Percentiles rank a stretch among this genome's conserved stretches.
Conservation (phyloP, 1,284 basidiomycete genomes). For the Grifola frondosa region DNA sequence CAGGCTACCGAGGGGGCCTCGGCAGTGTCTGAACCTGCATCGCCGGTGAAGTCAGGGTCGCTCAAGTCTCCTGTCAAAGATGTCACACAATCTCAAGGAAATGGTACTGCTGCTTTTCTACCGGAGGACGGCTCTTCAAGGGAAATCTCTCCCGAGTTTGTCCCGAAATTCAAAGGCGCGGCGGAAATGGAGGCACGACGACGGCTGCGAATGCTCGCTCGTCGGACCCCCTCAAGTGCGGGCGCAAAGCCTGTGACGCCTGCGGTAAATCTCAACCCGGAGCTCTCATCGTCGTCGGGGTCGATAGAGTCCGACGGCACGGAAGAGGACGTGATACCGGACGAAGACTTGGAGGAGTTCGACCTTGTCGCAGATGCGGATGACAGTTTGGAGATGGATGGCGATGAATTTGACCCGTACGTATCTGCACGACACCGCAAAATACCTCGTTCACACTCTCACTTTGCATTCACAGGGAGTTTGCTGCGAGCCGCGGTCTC, state of each 20-base stretch:
- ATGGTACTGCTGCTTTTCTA: constrained; percentile 1
- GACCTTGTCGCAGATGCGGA: constrained; percentile 42
- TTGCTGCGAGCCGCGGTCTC: constrained; percentile 32
- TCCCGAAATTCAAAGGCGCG: constrained; percentile 73
- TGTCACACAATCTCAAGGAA: constrained; percentile 13
- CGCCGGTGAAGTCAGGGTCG: constrained; percentile 13
- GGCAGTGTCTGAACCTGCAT: constrained; percentile 20
- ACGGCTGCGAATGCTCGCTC: constrained; percentile 51
- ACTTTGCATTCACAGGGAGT: constrained; percentile 39
- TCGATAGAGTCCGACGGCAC: constrained; percentile 39
- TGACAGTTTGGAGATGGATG: constrained; percentile 61
- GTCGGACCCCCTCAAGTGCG: constrained; percentile 21
- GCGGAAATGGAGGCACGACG: constrained; percentile 78
- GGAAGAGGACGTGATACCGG: constrained; percentile 42
- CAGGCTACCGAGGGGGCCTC: constrained; percentile 12
- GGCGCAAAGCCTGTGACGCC: constrained; percentile 17
- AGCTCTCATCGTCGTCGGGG: constrained; percentile 47
- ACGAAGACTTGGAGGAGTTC: constrained; percentile 56
- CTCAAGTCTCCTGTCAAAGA: constrained; percentile 7
- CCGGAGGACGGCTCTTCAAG: not conserved
- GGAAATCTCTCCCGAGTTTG: constrained; percentile 38
- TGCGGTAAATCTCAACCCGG: constrained; percentile 40
- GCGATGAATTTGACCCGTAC: constrained; percentile 73
- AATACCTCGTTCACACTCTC: constrained; percentile 4
- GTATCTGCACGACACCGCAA: no score